These are phyloP conservation scores for Daldinia concentrica DNA, from an alignment of 495 filamentous ascomycete species.

Conservation along the genomic window DNA sequence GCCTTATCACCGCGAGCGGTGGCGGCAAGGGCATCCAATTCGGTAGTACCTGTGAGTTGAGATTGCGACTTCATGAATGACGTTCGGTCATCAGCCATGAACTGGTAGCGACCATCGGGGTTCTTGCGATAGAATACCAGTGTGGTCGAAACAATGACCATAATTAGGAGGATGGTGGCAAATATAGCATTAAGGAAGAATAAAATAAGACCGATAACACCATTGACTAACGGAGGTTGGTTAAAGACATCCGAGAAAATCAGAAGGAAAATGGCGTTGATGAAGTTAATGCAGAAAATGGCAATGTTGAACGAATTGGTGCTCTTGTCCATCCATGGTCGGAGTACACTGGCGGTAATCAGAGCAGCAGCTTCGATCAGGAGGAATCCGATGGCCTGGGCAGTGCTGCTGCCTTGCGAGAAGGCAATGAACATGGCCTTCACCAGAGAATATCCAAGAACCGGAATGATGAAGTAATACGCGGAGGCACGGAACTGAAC, in stretches of 20 bases:
- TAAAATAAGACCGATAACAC: constrained; percentile 93
- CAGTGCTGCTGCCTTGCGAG: constrained; percentile 73
- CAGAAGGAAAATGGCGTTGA: constrained; percentile 87
- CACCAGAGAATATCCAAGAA: constrained; percentile 79
- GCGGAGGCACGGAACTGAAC: constrained; percentile 96
- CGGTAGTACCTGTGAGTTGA: constrained; percentile 77
- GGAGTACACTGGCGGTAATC: constrained; percentile 79
- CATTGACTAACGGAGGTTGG: constrained; percentile 85
- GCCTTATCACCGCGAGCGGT: constrained; percentile 90
- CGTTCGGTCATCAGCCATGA: constrained; percentile 94
- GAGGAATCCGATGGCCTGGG: constrained; percentile 85
- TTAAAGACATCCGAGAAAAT: constrained; percentile 85
- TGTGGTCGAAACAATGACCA: constrained; percentile 85
- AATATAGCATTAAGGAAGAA: constrained; percentile 93
- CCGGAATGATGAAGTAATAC: constrained; percentile 94
- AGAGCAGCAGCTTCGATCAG: constrained; percentile 85
- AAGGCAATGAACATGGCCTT: constrained; percentile 95
- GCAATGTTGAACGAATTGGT: constrained; percentile 97
- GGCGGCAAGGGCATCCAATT: constrained; percentile 91
- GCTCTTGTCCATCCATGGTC: constrained; percentile 99
- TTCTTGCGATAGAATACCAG: constrained; percentile 92
- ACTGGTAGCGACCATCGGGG: constrained; percentile 94
- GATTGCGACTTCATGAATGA: constrained; percentile 98
- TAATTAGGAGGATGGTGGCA: constrained; percentile 82
- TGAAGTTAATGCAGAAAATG: constrained; percentile 87